These are phyloP conservation scores for Fusarium hainanense DNA, from an alignment of 2,329 filamentous ascomycete genomes.

Conservation along the genomic window DNA sequence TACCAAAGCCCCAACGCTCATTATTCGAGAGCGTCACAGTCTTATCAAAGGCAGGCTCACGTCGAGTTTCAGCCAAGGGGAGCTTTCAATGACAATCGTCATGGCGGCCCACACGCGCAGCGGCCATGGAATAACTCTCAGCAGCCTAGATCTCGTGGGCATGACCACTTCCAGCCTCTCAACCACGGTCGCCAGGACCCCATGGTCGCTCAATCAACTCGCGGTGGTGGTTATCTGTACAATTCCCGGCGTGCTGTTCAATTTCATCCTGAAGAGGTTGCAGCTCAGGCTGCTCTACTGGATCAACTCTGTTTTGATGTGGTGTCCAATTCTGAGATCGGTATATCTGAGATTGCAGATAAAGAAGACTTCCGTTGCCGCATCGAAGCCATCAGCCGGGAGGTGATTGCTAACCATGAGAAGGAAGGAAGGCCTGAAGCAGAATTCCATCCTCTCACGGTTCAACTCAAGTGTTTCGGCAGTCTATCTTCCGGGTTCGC, in stretches of 20 bases:
- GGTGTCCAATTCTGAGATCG: constrained; percentile 71
- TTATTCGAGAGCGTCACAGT: constrained; percentile 40
- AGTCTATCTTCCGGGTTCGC: constrained; percentile 88
- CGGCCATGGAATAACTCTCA: constrained; percentile 40
- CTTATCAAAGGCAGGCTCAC: constrained; percentile 41
- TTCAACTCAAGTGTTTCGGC: constrained; percentile 82
- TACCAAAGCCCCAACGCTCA: constrained; percentile 48
- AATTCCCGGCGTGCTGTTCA: constrained; percentile 40
- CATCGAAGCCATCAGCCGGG: constrained; percentile 73
- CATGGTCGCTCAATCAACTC: constrained; percentile 17
- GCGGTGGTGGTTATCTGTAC: constrained; percentile 35
- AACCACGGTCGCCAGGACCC: constrained; percentile 11
- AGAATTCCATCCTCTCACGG: constrained; percentile 64
- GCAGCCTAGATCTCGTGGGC: constrained; percentile 28
- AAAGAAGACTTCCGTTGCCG: constrained; percentile 77
- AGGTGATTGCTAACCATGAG: constrained; percentile 67
- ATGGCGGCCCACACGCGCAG: constrained; percentile 28
- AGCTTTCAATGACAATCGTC: constrained; percentile 23
- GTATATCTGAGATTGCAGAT: constrained; percentile 68
- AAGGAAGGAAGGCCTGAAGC: constrained; percentile 50
- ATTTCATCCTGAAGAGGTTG: constrained; percentile 59
- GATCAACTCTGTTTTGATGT: constrained; percentile 59
- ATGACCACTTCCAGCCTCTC: constrained; percentile 44
- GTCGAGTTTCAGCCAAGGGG: constrained; percentile 39
- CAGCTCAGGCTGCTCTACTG: constrained; percentile 61